Evolutionary conservation across 140 eudicot genomes (phyloP), one percentile per base, ranked within the genome.

Genomic region (Erigeron philadelphicus): DNA sequence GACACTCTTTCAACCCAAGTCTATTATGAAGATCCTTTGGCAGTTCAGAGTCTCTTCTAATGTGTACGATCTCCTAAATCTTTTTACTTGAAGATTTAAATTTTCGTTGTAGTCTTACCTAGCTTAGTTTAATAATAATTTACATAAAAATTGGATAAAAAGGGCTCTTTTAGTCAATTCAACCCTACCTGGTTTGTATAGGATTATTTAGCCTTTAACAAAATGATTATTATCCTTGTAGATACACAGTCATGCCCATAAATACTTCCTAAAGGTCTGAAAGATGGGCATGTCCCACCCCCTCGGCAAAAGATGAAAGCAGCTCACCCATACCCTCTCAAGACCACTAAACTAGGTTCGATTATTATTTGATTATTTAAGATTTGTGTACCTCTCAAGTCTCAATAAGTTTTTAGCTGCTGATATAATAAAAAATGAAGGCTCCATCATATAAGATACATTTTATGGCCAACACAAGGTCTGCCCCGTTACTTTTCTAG

Each of bases 211-310:
- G 35, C 35, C n/a, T 25, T 25, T 25, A 25, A 25, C 35, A 25
- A 25, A 25, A 25, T 25, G 35, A 25, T 2, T 25, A 44, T 44
- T 44, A 18, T 38, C 40, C 16, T 48, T 7, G 77, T 81, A 90
- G 97, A 90, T 90, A 87, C 96, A 96, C 48, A 90, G 97, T 63
- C 97, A 90, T 82, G 96, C 97, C 25, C 96, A 91, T 70, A 91
- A 91, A 75, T 91, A 91, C 69, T 91, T 91, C 79, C 79, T 88
- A 57, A 91, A 91, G 75, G 95, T 82, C 72, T 95, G 88, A 50
- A 91, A 88, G 57, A 91, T 59, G 97, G 88, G 66, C 97, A 91
- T 67, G 82, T 91, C 49, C 97, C 97, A 60, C 96, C 97, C 46
- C 97, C 97, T 31, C 86, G 97, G 40, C 97, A 96, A 11, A 91